Evolutionary conservation across 179 eudicot species (phyloP), one percentile per base, ranked within the genome.

Genomic region (Carnegiea gigantea): DNA sequence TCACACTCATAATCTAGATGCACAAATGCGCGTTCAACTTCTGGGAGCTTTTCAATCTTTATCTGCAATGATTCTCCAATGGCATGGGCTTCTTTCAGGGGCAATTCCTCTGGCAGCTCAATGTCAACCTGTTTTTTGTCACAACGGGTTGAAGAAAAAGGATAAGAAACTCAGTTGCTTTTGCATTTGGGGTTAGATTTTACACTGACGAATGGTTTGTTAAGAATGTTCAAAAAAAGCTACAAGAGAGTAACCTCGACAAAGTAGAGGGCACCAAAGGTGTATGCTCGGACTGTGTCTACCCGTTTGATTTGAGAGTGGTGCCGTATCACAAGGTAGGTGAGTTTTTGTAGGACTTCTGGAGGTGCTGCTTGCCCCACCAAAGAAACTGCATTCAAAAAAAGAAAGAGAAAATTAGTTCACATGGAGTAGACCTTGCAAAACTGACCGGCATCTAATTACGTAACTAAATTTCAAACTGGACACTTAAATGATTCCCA

Each of bases 311-410:
- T 87, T 67, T 82, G 85, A 51, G 87, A 87, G 85, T 88, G 86
- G 79, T 96, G 98, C 30, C 89, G 85, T 77, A 89, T 78, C 36
- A 90, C 95, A 17, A 96, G 91, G 83, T 96, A 96, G 0, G 98
- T 94, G 65, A 93, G 72, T 73, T 96, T 96, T 84, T 90, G 96
- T 86, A 94, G 72, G 33, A 94, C 87, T 81, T 96, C 93, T 0
- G 99, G 97, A 8, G 99, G 89, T 12, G 99, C 98, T 70, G 98
- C 84, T 79, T 91, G 92, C 81, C 99, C 98, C 65, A 96, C 95
- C 18, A 96, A 86, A 49, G 99, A 96, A 38, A 85, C 98, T 95
- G 89, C 43, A 70, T 6, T 11, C 14, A 76, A 3, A 62, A 21
- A 30, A 81, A 64, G 1, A 17, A 17, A 14, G 0, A 43, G 20